Evolutionary conservation across 2,329 filamentous ascomycete species (phyloP), one percentile per base, ranked within the genome.

Genomic region (Dryadomyces quercus-mongolicae): DNA sequence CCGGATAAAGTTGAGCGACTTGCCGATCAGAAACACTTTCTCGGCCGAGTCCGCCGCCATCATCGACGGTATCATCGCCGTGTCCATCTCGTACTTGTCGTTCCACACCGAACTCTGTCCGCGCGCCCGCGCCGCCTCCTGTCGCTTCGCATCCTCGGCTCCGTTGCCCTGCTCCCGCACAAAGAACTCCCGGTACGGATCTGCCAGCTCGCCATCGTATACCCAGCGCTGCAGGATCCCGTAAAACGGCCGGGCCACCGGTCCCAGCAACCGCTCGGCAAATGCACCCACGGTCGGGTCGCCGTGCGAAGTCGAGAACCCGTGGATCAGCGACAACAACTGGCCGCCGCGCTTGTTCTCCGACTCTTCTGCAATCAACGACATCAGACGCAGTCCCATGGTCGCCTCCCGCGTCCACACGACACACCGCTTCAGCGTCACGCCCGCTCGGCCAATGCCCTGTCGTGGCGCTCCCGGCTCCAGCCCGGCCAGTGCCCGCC

Each of bases 351-450:
- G 90, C 66, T 76, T 78, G 71, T 80, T 85, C 61, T 85, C 85
- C 1, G 92, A 89, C 65, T 95, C 88, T 65, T 97, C 91, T 0
- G 94, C 89, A 63, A 98, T 95, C 55, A 95, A 69, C 62, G 88
- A 94, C 86, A 98, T 91, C 54, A 98, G 74, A 16, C 93, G 82
- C 61, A 98, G 70, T 0, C 91, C 93, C 85, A 97, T 94, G 1
- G 93, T 98, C 7, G 93, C 89, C 68, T 98, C 94, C 61, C 92
- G 82, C 9, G 91, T 97, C 94, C 94, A 98, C 22, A 98, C 86
- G 2, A 98, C 86, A 62, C 92, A 97, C 65, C 93, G 78, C 68
- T 97, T 97, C 51, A 98, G 73, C 0, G 93, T 98, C 15, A 98
- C 92, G 1, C 91, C 90, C 1, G 88, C 85, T 62, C 91, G 93